These are phyloP conservation scores for Trypanosoma cruzi DNA, from an alignment of 208 protist species.

Conservation along the genomic window DNA sequence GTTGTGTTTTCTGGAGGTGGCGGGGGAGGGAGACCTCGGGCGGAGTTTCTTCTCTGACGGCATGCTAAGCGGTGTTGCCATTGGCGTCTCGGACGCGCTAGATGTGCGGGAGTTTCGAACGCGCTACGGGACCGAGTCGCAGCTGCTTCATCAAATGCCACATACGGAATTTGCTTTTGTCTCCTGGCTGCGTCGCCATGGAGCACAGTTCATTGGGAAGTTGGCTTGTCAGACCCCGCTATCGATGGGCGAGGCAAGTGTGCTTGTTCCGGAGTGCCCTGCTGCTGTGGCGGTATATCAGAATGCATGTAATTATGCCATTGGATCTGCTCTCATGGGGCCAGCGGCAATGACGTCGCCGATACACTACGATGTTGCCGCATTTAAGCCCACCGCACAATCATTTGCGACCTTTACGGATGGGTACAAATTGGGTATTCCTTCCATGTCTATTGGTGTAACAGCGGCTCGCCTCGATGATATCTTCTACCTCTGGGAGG, in stretches of 20 bases:
- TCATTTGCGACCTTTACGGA: conserved; percentile 86
- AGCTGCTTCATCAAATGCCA: conserved; percentile 53
- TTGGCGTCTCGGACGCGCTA: conserved; percentile 75
- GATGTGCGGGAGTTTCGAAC: conserved; percentile 79
- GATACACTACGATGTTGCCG: conserved; percentile 66
- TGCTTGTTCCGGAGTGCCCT: conserved; percentile 56
- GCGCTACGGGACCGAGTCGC: conserved; percentile 55
- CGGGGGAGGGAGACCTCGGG: conserved; percentile 48
- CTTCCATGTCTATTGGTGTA: conserved; percentile 82
- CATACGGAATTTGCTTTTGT: conserved; percentile 77
- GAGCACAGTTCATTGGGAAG: conserved; percentile 81
- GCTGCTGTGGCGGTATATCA: conserved; percentile 47
- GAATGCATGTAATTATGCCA: conserved; percentile 76
- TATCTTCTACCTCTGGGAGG: conserved; percentile 84
- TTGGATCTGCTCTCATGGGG: conserved; percentile 71
- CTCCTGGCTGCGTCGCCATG: conserved; percentile 76
- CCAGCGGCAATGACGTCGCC: conserved; percentile 65
- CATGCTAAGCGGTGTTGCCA: conserved; percentile 74
- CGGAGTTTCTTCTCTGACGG: conserved; percentile 56
- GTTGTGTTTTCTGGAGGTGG: conserved; percentile 69
- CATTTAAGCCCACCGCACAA: conserved; percentile 90
- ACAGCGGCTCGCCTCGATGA: conserved; percentile 76
- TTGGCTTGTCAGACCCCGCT: conserved; percentile 69
- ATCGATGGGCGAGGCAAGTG: conserved; percentile 60
- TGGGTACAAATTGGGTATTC: conserved; percentile 54